Conservation (phyloP, 331 rosid genomes). For the Dryas integrifolia region DNA sequence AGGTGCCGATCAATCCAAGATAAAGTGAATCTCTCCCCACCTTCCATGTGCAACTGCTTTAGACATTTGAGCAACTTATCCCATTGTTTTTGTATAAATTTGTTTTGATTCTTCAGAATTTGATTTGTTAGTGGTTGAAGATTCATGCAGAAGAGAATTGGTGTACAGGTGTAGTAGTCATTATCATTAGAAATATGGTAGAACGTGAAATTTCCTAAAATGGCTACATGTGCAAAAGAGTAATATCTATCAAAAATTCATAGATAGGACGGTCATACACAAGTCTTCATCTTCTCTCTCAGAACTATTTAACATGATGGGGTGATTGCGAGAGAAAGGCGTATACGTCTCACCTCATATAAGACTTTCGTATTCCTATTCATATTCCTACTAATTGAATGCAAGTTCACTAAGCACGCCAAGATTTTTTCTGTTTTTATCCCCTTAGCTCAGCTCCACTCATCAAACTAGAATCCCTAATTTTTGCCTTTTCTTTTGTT, state of each 20-base stretch:
- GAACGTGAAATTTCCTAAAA: neutral
- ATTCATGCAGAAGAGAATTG: neutral
- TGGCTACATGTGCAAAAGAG: neutral
- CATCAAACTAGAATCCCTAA: too few relatives aligned
- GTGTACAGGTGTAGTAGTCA: neutral
- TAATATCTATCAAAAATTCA: too few relatives aligned
- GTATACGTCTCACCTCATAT: too few relatives aligned
- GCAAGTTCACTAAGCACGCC: too few relatives aligned
- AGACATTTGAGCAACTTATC: conserved; percentile 2
- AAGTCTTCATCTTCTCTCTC: too few relatives aligned
- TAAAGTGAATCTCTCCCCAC: neutral
- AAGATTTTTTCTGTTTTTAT: too few relatives aligned
- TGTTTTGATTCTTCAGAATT: neutral
- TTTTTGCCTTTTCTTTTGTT: neutral
- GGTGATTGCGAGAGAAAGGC: too few relatives aligned
- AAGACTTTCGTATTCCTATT: too few relatives aligned
- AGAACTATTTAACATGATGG: too few relatives aligned
- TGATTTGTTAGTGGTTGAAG: neutral
- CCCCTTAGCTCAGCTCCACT: too few relatives aligned
- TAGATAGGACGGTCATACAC: too few relatives aligned
- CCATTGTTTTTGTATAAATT: neutral
- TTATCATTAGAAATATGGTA: neutral
- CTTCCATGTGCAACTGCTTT: neutral
- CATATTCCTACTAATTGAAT: too few relatives aligned
- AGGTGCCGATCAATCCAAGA: neutral